These are phyloP conservation scores for Lathyrus sativus DNA, from an alignment of 306 rosid species.

Conservation along the genomic window DNA sequence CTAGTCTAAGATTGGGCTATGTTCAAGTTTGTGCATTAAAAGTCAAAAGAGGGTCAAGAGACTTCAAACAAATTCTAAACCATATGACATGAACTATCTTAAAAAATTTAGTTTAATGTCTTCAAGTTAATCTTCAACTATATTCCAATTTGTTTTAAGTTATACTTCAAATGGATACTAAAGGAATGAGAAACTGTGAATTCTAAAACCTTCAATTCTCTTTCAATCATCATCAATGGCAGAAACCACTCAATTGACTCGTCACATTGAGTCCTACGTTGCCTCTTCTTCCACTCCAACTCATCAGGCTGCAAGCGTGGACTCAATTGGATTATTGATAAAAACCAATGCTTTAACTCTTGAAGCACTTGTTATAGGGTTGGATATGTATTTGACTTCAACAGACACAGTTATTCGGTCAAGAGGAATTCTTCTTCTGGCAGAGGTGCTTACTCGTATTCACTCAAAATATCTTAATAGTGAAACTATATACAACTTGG, in stretches of 20 bases:
- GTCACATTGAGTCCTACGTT: slow-evolving; percentile 72
- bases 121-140: no score
- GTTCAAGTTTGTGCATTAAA: no score
- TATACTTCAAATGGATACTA: no score
- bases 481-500: slow-evolving; percentile 72
- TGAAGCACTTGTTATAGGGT: slow-evolving; percentile 70
- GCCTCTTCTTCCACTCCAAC: slow-evolving; percentile 61
- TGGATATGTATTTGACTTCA: slow-evolving; percentile 85
- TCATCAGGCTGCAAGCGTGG: slow-evolving; percentile 76
- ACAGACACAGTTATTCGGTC: slow-evolving; percentile 70
- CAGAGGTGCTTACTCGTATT: slow-evolving; percentile 65
- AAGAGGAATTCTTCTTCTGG: slow-evolving; percentile 91
- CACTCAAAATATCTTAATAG: slow-evolving; percentile 63
- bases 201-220: no score
- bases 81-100: no score
- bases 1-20: no score
- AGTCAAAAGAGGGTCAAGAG: no score
- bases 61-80: no score
- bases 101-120: no score
- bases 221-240: no score
- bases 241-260: slow-evolving; percentile 51
- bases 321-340: slow-evolving; percentile 56
- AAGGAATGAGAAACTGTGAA: no score
- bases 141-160: no score
- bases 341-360: slow-evolving; percentile 62